Base-by-base conservation (phyloP, 225 moss, liverwort and hornwort species). In the Pseudoscleropodium purum region DNA sequence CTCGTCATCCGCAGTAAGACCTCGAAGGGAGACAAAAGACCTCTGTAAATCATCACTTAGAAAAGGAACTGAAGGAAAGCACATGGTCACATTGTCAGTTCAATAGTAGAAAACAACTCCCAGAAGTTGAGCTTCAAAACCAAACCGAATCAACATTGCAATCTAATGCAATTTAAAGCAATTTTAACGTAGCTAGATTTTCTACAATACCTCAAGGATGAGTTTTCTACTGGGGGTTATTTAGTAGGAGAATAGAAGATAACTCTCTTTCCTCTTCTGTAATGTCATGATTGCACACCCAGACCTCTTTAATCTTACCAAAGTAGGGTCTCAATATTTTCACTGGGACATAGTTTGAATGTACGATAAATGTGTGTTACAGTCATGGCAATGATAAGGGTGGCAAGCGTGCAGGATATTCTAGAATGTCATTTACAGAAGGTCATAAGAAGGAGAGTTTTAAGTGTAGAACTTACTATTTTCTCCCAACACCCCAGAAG, bases 401-500 rank as follows among this genome's bases (percentile, higher is more conserved):
- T 45, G 30, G 43, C 43, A 81, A 61, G 43, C 21, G 30, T 20
- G 31, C 20, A 31, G 61, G 31, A 30, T 41, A 62, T n/a, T 61
- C 63, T n/a, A 62, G 49, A n/a, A 26, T 26, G 10, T 17, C 85
- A 74, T 74, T 25, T 13, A 45, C 34, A 34, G 13, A 47, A 75
- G 21, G 45, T 43, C 59, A 34, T 26, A 34, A 24, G n/a, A 26
- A 33, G 29, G n/a, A 77, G 76, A 36, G 30, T 23, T 20, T 29
- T 7, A 5, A 51, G 86, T 49, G 37, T 30, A 75, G 83, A 79
- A 84, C 94, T 80, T 80, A 94, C 94, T 61, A 85, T 77, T 89
- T 92, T 72, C n/a, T 19, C 29, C 94, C 94, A 45, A 93, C 91
- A 56, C 91, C 91, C 94, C 94, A 94, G 90, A 93, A 94, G 61